Percentiles rank a stretch among this genome's conserved stretches.
phyloP scores from a whole-genome alignment of 2,329 filamentous ascomycete genomes.

The Cladosporium sp. region DNA sequence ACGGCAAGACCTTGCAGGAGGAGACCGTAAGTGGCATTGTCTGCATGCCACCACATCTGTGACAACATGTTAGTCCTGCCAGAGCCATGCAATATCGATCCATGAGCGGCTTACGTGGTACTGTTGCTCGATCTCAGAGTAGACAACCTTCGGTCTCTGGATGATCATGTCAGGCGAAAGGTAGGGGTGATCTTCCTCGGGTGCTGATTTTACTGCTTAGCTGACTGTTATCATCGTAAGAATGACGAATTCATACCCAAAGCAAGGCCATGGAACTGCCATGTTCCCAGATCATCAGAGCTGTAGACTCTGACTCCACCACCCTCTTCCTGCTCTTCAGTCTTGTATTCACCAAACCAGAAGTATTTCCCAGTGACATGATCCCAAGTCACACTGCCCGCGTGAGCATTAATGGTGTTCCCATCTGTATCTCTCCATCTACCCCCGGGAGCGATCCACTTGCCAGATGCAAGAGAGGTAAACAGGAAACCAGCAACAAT shows the following conservation, averaged over 20 bases:
- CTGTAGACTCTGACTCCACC: slow-evolving; percentile 63
- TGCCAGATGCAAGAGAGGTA: slow-evolving; percentile 31
- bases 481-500: not conserved
- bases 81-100: not conserved
- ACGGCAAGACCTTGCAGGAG: slow-evolving; percentile 59
- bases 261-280: slow-evolving; percentile 59
- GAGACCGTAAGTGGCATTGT: slow-evolving; percentile 58
- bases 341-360: slow-evolving; percentile 64
- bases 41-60: slow-evolving; percentile 62
- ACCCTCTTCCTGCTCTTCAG: slow-evolving; percentile 58
- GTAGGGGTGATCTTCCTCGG: slow-evolving; percentile 56
- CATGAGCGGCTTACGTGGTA: slow-evolving; percentile 52
- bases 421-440: slow-evolving; percentile 63
- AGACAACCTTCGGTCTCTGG: slow-evolving; percentile 63
- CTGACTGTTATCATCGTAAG: not conserved
- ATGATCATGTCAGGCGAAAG: slow-evolving; percentile 60
- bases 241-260: slow-evolving; percentile 43
- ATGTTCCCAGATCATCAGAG: slow-evolving; percentile 61
- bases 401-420: slow-evolving; percentile 62
- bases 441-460: slow-evolving; percentile 63
- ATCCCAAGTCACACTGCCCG: slow-evolving; percentile 57
- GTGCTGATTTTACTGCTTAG: slow-evolving; percentile 36
- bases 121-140: slow-evolving; percentile 54
- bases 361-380: slow-evolving; percentile 57
- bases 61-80: not conserved